Base-by-base conservation (phyloP, 2,329 filamentous ascomycete genomes). In the Aureobasidium sp. region DNA sequence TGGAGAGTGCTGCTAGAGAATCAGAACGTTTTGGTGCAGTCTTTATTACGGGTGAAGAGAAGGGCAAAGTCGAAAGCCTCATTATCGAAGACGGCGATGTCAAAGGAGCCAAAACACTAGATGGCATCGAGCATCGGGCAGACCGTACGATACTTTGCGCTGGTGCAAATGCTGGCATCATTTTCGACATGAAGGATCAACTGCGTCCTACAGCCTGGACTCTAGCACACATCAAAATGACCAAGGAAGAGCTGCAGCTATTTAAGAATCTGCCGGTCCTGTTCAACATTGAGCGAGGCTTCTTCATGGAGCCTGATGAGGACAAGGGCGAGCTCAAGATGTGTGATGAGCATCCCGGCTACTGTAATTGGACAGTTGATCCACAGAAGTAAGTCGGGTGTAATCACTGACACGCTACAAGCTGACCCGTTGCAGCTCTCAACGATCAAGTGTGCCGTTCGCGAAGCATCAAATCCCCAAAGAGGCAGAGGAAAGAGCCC, bases 291-390 rank as follows among this genome's bases (percentile, higher is more conserved):
- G 78, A 80, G 63, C 72, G 74, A 31, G 78, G 78, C 4, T 81
- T 81, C 68, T 80, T 81, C 69, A 78, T 80, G 69, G 78, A 81
- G 61, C 78, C 78, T 0, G 77, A 79, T 44, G 77, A 74, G 39
- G 77, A 78, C 52, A 75, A 72, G 2, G 71, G 74, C 44, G 75
- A 80, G 62, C 70, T 81, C 7, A 81, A 81, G 66, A 74, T 81
- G 55, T 79, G 82, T 67, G 82, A 84, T 64, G 81, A 84, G 65
- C 81, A 84, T 62, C 81, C 82, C 0, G 82, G 82, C 5, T 84
- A 84, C 64, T 79, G 77, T 58, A 82, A 83, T 62, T 79, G 0
- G 68, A 79, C 79, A 9, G 70, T 41, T 3, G 41, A 55, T 27
- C 25, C 44, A 17, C 49, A 62, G 8, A 62, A 62, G 58, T 53